Conservation (phyloP, 371 early-diverging fungal genomes). For the Nosema muscidifuracis region DNA sequence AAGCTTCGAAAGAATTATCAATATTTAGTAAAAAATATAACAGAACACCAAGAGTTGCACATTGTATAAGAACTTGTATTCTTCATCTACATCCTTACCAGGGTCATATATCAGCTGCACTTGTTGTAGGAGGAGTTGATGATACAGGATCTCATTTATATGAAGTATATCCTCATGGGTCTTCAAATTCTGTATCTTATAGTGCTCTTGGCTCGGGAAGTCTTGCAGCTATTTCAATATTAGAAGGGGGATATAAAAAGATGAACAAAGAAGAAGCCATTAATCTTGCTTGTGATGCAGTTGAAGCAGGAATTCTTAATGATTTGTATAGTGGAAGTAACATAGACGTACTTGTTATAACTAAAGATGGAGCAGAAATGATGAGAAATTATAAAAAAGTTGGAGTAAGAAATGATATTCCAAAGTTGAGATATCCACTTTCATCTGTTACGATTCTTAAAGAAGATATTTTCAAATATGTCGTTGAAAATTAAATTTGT, state of each 20-base stretch:
- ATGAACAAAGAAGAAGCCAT: conserved; percentile 84
- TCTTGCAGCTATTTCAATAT: conserved; percentile 87
- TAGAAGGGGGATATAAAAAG: conserved; percentile 77
- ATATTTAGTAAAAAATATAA: conserved; percentile 80
- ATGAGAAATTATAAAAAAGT: conserved; percentile 48
- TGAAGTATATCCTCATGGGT: conserved; percentile 89
- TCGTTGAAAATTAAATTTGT: conserved; percentile 34
- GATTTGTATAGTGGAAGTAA: conserved; percentile 97
- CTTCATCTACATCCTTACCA: conserved; percentile 69
- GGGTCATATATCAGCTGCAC: conserved; percentile 89
- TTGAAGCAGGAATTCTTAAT: conserved; percentile 95
- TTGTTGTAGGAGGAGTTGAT: conserved; percentile 91
- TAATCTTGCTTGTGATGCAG: conserved; percentile 80
- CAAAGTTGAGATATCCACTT: conserved; percentile 34
- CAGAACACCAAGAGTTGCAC: conserved; percentile 75
- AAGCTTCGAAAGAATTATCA: conserved; percentile 82
- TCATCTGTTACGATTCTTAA: conserved; percentile 26
- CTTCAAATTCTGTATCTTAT: conserved; percentile 83
- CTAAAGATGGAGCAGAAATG: conserved; percentile 19
- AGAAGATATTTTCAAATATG: conserved; percentile 51
- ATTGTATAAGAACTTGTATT: conserved; percentile 70
- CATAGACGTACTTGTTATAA: conserved; percentile 72
- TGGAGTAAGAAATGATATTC: conserved; percentile 39
- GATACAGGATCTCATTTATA: conserved; percentile 77
- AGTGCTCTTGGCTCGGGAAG: conserved; percentile 95